These are phyloP conservation scores for Microdochium trichocladiopsis DNA, from an alignment of 2,329 filamentous ascomycete species.

Conservation along the genomic window DNA sequence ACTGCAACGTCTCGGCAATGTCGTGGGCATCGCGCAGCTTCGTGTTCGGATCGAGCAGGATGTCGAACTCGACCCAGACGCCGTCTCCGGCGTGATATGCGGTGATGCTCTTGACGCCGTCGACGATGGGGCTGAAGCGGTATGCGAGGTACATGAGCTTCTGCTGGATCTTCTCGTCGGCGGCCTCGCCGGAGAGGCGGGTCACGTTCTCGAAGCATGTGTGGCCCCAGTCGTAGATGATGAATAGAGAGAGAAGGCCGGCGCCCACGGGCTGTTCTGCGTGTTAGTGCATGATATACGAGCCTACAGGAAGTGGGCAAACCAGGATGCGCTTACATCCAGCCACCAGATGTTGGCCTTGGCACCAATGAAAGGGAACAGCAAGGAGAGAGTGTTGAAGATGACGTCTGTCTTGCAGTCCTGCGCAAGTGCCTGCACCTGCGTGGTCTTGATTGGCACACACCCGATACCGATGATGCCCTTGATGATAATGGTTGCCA, in stretches of 20 bases:
- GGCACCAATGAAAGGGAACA: conserved; percentile 56
- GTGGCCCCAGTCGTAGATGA: conserved; percentile 62
- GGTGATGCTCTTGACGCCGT: conserved; percentile 45
- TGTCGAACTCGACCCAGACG: conserved; percentile 55
- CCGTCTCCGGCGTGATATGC: conserved; percentile 58
- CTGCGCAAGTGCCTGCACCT: conserved; percentile 56
- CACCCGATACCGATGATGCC: conserved; percentile 55
- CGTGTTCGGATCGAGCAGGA: conserved; percentile 46
- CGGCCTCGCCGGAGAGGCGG: conserved; percentile 50
- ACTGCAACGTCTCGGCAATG: conserved; percentile 56
- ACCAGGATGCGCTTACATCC: conserved; percentile 31
- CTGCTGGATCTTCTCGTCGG: conserved; percentile 39
- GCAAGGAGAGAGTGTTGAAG: conserved; percentile 56
- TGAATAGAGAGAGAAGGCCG: conserved; percentile 54
- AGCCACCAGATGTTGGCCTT: conserved; percentile 59
- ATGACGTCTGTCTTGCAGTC: conserved; percentile 59
- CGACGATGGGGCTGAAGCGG: conserved; percentile 44
- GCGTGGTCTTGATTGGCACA: conserved; percentile 52
- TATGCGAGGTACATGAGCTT: conserved; percentile 55
- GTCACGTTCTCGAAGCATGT: conserved; percentile 54
- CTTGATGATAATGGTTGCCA: conserved; percentile 50
- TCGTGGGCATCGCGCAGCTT: conserved; percentile 48
- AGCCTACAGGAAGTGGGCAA: not conserved
- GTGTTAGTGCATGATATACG: not conserved
- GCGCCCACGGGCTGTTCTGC: conserved; percentile 41